Percentiles rank a stretch among this genome's conserved stretches.
Evolutionary conservation across 805 yeast genomes (phyloP).

Genomic region (Grigorovia jiainica): DNA sequence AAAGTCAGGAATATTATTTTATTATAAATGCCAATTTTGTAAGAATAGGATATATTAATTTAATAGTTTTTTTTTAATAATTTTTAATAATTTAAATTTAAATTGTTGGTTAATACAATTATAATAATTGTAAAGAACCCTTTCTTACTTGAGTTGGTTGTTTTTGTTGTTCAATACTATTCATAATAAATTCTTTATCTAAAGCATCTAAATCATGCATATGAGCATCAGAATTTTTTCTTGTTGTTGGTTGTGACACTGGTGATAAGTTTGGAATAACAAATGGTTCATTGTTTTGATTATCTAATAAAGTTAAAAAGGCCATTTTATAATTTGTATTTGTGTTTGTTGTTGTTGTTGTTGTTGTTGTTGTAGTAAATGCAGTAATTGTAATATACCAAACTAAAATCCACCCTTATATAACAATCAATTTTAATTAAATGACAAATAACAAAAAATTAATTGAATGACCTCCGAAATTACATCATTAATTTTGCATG

Average conservation of each 20-base stretch:
- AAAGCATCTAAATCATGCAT: constrained; percentile 5
- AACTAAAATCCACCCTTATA: no score
- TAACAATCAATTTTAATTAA: no score
- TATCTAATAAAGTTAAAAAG: constrained; percentile 44
- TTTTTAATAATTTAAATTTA: no score
- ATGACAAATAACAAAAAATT: no score
- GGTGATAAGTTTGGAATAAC: constrained; percentile 59
- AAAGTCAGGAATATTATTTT: no score
- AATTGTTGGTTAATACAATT: no score
- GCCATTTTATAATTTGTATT: constrained; percentile 10
- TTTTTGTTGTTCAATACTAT: not conserved
- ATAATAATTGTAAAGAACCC: constrained; percentile 6
- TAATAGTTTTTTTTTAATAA: no score
- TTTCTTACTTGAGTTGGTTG: constrained; percentile 2
- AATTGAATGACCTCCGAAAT: no score
- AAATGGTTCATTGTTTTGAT: constrained; percentile 46
- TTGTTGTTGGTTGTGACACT: constrained; percentile 30
- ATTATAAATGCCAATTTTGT: no score
- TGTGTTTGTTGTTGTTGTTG: constrained; percentile 1
- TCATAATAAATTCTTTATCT: constrained; percentile 3
- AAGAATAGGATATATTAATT: no score
- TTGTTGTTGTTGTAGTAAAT: not conserved
- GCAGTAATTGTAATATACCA: not conserved
- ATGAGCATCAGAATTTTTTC: constrained; percentile 23
- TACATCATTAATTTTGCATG: no score